Evolutionary conservation across 2,329 filamentous ascomycete species (phyloP).

Genomic region (Hypoxylon sp.): DNA sequence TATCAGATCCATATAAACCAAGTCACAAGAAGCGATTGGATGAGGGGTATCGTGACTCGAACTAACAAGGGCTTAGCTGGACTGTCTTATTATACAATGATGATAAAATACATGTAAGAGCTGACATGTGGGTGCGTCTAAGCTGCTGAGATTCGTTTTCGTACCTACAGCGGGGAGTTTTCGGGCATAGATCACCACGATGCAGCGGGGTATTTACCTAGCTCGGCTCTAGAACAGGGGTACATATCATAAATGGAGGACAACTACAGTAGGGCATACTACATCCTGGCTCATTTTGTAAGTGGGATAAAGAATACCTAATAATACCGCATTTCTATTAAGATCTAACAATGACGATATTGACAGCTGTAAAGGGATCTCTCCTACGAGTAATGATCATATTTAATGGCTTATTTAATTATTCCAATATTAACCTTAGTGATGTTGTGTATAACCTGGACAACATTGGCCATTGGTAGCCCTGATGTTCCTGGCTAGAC

Average conservation of each 20-base stretch:
- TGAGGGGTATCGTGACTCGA: conserved; percentile 31
- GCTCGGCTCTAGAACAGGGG: conserved; percentile 21
- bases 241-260: conserved; percentile 4
- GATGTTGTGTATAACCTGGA: neutral
- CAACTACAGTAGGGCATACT: neutral
- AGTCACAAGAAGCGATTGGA: conserved; percentile 30
- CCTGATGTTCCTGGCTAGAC: conserved; percentile 35
- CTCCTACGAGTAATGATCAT: neutral
- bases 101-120: neutral
- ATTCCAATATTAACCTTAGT: neutral
- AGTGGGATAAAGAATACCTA: conserved; percentile 11
- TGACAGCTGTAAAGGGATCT: conserved; percentile 1
- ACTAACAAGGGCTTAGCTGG: conserved; percentile 12
- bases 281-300: neutral
- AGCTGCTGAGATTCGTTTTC: conserved; percentile 12
- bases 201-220: conserved; percentile 34
- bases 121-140: conserved; percentile 14
- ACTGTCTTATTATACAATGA: conserved; percentile 19
- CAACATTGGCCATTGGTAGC: neutral
- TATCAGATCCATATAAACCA: conserved; percentile 19
- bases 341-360: conserved; percentile 31
- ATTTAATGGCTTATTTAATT: neutral
- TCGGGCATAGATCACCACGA: conserved; percentile 32
- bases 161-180: conserved; percentile 32
- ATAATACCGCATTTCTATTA: conserved; percentile 41